Evolutionary conservation across 208 protist species (phyloP).

Genomic region (Angomonas deanei): DNA sequence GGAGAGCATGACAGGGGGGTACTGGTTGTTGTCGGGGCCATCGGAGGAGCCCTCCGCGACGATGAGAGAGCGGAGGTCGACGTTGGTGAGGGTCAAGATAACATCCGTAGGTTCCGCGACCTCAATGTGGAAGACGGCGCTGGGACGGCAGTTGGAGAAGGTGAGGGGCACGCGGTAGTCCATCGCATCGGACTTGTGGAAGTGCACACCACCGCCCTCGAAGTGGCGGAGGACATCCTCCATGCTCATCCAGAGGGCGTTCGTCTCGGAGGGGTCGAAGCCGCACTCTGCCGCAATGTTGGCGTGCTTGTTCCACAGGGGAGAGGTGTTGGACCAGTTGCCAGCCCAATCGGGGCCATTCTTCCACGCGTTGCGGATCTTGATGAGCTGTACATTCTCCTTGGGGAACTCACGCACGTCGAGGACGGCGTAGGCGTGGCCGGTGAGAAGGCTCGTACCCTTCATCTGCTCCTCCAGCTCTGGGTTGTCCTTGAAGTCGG

Average conservation of each 20-base stretch:
- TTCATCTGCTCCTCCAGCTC: slow-evolving; percentile 36
- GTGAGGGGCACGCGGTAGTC: slow-evolving; percentile 69
- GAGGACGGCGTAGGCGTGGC: slow-evolving; percentile 72
- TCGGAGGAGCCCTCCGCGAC: slow-evolving; percentile 18
- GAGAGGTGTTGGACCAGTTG: slow-evolving; percentile 30
- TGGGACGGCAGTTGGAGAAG: slow-evolving; percentile 61
- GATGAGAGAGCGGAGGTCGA: slow-evolving; percentile 43
- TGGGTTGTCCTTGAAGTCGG: slow-evolving; percentile 51
- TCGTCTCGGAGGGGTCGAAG: slow-evolving; percentile 19
- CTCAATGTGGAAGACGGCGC: slow-evolving; percentile 49
- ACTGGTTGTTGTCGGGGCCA: slow-evolving; percentile 30
- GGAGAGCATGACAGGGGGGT: slow-evolving; percentile 82
- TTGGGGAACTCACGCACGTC: slow-evolving; percentile 36
- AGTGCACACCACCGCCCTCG: slow-evolving; percentile 67
- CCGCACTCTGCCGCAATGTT: slow-evolving; percentile 22
- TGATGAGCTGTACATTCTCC: slow-evolving; percentile 40
- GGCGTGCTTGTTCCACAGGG: slow-evolving; percentile 41
- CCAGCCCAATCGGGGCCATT: slow-evolving; percentile 28
- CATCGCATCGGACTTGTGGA: slow-evolving; percentile 22
- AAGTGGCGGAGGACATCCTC: slow-evolving; percentile 70
- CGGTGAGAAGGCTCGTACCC: slow-evolving; percentile 61
- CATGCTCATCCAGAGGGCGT: slow-evolving; percentile 68
- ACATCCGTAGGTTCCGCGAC: slow-evolving; percentile 38
- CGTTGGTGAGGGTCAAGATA: slow-evolving; percentile 56
- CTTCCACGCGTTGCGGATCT: slow-evolving; percentile 67